Percentiles rank a stretch among this genome's conserved stretches.
phyloP scores from a whole-genome alignment of 345 rosid species.

The Euphorbia tirucalli region DNA sequence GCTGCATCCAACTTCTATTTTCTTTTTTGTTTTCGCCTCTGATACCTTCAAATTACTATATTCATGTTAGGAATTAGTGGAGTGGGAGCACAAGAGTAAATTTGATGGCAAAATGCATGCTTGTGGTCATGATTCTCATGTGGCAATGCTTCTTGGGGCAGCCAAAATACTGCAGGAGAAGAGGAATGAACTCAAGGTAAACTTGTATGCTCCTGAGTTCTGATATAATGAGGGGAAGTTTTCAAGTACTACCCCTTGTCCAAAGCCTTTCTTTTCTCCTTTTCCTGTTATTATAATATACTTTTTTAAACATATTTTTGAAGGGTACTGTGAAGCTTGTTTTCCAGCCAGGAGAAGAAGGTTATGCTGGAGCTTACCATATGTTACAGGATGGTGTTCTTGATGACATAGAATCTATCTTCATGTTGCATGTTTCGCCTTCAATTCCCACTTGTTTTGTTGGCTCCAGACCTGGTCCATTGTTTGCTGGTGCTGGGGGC shows the following conservation, averaged over 20 bases:
- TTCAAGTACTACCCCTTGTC: not conserved
- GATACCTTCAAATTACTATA: not conserved
- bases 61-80: conserved; percentile 39
- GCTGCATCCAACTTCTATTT: no score
- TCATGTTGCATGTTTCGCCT: conserved; percentile 60
- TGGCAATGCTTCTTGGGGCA: conserved; percentile 76
- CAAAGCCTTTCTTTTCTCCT: not conserved
- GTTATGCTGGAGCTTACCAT: conserved; percentile 61
- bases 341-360: conserved; percentile 84
- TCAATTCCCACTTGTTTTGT: conserved; percentile 42
- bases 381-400: conserved; percentile 60
- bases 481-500: conserved; percentile 61
- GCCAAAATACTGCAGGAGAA: conserved; percentile 55
- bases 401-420: conserved; percentile 52
- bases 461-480: conserved; percentile 54
- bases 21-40: not conserved
- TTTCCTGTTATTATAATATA: not conserved
- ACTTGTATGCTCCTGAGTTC: no score
- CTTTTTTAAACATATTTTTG: not conserved
- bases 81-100: conserved; percentile 50
- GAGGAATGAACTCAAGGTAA: conserved; percentile 48
- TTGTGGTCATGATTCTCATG: conserved; percentile 59
- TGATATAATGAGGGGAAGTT: no score
- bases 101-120: conserved; percentile 55
- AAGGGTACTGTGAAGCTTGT: conserved; percentile 74